phyloP scores from a whole-genome alignment of 106 monocot genomes.

The Phalaenopsis equestris region DNA sequence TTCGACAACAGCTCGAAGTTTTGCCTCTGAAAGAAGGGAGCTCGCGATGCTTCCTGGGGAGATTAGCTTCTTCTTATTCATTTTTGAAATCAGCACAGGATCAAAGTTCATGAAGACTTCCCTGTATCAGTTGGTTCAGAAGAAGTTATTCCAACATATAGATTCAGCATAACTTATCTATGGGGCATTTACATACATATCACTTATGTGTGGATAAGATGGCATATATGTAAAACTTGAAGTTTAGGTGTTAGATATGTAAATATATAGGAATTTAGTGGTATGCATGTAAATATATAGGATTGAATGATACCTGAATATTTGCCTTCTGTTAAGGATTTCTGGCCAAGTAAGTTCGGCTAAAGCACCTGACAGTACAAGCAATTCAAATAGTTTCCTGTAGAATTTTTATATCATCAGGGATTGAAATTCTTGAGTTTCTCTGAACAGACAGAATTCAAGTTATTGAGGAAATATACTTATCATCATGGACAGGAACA shows the following conservation, averaged over 20 bases:
- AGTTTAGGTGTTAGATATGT: too few relatives aligned
- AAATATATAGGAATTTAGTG: too few relatives aligned
- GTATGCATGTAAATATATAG: too few relatives aligned
- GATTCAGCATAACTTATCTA: neutral
- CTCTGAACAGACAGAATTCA: neutral
- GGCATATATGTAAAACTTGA: too few relatives aligned
- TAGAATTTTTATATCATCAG: conserved; percentile 1
- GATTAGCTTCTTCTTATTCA: conserved; percentile 38
- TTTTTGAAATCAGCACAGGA: conserved; percentile 32
- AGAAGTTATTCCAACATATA: neutral
- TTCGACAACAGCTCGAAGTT: conserved; percentile 12
- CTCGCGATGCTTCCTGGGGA: conserved; percentile 15
- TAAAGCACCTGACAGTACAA: conserved; percentile 13
- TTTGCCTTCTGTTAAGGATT: conserved; percentile 19
- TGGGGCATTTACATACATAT: too few relatives aligned
- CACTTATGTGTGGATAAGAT: too few relatives aligned
- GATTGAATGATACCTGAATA: conserved; percentile 15
- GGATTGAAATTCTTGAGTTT: neutral
- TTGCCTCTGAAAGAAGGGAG: conserved; percentile 17
- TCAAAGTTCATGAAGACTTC: conserved; percentile 50
- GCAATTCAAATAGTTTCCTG: conserved; percentile 30
- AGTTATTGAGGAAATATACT: neutral
- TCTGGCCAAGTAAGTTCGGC: conserved; percentile 9
- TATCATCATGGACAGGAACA: conserved; percentile 69
- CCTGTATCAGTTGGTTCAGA: conserved; percentile 20